Evolutionary conservation across 495 filamentous ascomycete genomes (phyloP).

Genomic region (Oidiodendron maius): DNA sequence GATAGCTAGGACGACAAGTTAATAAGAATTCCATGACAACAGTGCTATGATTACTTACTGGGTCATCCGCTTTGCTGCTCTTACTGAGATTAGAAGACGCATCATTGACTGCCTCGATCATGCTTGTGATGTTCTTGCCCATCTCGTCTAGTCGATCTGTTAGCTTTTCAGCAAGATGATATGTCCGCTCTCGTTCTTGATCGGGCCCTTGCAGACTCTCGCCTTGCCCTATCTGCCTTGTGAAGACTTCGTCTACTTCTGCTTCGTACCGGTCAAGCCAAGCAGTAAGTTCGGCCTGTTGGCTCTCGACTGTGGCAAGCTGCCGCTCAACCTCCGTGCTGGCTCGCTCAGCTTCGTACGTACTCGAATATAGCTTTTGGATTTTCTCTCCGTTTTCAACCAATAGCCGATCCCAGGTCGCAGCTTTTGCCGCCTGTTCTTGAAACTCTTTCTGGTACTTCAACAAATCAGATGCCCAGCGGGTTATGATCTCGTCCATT

Average conservation of each 20-base stretch:
- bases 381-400: conserved; percentile 92
- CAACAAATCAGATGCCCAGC: conserved; percentile 90
- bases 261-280: conserved; percentile 86
- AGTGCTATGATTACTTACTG: conserved; percentile 51
- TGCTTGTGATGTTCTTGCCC: conserved; percentile 82
- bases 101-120: conserved; percentile 97
- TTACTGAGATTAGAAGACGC: conserved; percentile 79
- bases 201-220: conserved; percentile 79
- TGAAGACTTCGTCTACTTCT: conserved; percentile 81
- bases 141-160: conserved; percentile 82
- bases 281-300: conserved; percentile 79
- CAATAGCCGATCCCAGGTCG: conserved; percentile 84
- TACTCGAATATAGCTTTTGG: conserved; percentile 76
- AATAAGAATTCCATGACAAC: conserved; percentile 5
- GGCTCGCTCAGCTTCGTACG: conserved; percentile 84
- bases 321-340: conserved; percentile 90
- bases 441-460: conserved; percentile 97
- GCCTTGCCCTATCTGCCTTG: conserved; percentile 56
- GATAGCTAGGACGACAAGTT: conserved; percentile 55
- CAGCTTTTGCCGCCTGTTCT: conserved; percentile 76
- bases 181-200: conserved; percentile 89
- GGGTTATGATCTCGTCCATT: conserved; percentile 99
- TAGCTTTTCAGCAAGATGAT: conserved; percentile 85
- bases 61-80: conserved; percentile 83
- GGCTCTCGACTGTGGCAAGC: conserved; percentile 76